Evolutionary conservation across 208 protist species (phyloP), one percentile per base, ranked within the genome.

Genomic region (Crithidia acanthocephali): DNA sequence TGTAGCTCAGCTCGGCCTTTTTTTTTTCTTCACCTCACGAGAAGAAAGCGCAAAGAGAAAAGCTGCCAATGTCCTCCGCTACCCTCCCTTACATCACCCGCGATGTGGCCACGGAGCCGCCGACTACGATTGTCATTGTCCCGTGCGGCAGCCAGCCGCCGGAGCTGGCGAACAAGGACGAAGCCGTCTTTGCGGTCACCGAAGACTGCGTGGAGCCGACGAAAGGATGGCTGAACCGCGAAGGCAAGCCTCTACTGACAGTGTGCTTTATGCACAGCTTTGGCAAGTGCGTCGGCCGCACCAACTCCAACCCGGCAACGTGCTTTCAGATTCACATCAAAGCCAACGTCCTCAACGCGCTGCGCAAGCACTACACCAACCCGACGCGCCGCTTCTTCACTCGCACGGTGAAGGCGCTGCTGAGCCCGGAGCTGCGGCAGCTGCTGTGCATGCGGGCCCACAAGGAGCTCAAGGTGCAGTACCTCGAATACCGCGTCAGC

Each of bases 261-360:
- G 76, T 88, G 20, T 88, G 83, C 70, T 88, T 88, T 58, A 85
- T 88, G 83, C 83, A 88, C 68, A 85, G 83, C 71, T 88, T 85
- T 47, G 80, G 80, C 18, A 88, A 85, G 63, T 88, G 83, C 35
- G 56, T 68, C 2, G 79, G 83, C 5, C 74, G 80, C 48, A 73
- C 72, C n/a, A 80, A 80, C 56, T 72, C 61, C 6, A 80, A 80
- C 48, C 80, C 76, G 0, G 59, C 61, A 5, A 88, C 76, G 52
- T 88, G 83, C 66, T 85, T 85, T 48, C 80, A 88, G 52, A 88
- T 88, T 16, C 83, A 88, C 70, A 67, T 85, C 25, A 80, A 85
- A 35, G 65, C 70, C 9, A 73, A 58, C 53, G 70, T 85, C 22
- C 74, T 88, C 11, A 77, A 83, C 40, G 73, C 83, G 10, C 76